Evolutionary conservation across 108 stramenopile species (phyloP).

Genomic region (Ochromonas danica): DNA sequence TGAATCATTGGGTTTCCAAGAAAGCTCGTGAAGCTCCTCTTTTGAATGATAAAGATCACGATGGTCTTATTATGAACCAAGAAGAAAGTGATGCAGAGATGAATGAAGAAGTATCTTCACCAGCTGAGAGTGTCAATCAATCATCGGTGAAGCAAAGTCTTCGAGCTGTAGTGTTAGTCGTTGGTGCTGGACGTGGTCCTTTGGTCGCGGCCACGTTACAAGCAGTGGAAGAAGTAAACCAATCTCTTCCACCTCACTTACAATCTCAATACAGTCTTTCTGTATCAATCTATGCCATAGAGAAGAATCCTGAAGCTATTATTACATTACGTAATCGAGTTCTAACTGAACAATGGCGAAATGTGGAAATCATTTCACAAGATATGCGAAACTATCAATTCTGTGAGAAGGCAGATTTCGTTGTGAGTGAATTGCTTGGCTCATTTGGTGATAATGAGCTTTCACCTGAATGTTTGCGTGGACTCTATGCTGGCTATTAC

Average conservation of each 20-base stretch:
- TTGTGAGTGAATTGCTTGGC: conserved; percentile 93
- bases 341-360: conserved; percentile 65
- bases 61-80: neutral
- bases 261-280: conserved; percentile 22
- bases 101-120: neutral
- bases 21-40: neutral
- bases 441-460: conserved; percentile 97
- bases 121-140: neutral
- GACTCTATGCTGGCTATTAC: too few species aligned
- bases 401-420: conserved; percentile 66
- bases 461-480: conserved; percentile 95
- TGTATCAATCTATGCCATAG: conserved; percentile 70
- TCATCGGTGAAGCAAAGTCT: neutral
- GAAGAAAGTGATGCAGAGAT: neutral
- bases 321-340: conserved; percentile 80
- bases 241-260: too few species aligned
- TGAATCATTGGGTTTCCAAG: conserved; percentile 5
- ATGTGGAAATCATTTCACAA: conserved; percentile 75
- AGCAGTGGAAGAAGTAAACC: conserved; percentile 65
- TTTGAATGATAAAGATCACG: neutral
- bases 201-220: conserved; percentile 67
- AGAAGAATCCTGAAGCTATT: conserved; percentile 95
- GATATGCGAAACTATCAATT: conserved; percentile 78
- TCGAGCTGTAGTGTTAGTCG: conserved; percentile 73
- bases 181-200: conserved; percentile 95